Evolutionary conservation across 108 stramenopile species (phyloP).

Genomic region (Nitzschia putrida): DNA sequence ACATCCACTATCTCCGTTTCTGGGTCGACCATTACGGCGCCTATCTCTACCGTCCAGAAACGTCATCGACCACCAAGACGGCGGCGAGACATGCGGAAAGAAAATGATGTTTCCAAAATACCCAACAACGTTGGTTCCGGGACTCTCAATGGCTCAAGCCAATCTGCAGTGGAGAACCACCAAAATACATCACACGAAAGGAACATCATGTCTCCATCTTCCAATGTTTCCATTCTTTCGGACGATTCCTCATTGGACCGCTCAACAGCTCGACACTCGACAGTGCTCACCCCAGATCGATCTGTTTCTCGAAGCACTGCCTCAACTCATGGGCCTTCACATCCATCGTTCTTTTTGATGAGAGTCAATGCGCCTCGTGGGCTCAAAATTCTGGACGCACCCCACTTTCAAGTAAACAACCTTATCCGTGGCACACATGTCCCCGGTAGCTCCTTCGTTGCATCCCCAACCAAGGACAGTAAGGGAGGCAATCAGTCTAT

Average conservation of each 20-base stretch:
- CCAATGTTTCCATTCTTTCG: slow-evolving; percentile 54
- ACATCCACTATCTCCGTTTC: slow-evolving; percentile 30
- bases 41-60: slow-evolving; percentile 37
- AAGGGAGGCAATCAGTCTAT: slow-evolving; percentile 35
- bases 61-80: slow-evolving; percentile 58
- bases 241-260: slow-evolving; percentile 42
- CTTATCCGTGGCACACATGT: slow-evolving; percentile 62
- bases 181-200: slow-evolving; percentile 4
- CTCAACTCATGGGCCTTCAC: not conserved
- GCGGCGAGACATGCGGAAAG: slow-evolving; percentile 22
- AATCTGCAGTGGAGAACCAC: too few species aligned
- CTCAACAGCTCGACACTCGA: slow-evolving; percentile 8
- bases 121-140: too few species aligned
- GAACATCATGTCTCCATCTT: slow-evolving; percentile 42
- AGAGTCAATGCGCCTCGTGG: slow-evolving; percentile 75
- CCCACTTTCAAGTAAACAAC: slow-evolving; percentile 77
- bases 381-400: slow-evolving; percentile 84
- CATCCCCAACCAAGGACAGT: slow-evolving; percentile 42
- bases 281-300: slow-evolving; percentile 32
- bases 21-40: slow-evolving; percentile 50
- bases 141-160: too few species aligned
- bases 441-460: slow-evolving; percentile 12
- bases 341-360: slow-evolving; percentile 64
- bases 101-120: slow-evolving; percentile 7
- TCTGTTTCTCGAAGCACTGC: slow-evolving; percentile 15